Evolutionary conservation across 331 rosid species (phyloP).

Genomic region (Pyrus hybrid): DNA sequence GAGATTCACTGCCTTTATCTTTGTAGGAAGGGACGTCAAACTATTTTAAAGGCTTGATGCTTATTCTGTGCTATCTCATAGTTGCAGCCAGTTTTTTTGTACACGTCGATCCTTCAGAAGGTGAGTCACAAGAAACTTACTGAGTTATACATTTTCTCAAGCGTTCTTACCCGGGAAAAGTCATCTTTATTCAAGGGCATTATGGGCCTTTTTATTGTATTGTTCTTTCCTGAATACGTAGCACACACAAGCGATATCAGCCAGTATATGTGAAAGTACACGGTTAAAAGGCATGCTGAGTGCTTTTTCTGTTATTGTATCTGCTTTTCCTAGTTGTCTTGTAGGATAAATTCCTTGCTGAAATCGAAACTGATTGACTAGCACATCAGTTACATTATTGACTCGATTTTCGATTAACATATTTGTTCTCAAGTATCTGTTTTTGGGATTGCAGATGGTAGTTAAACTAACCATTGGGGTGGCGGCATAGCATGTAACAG

Average conservation of each 20-base stretch:
- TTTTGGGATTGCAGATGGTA: slow-evolving; percentile 11
- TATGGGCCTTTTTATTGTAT: too few relatives aligned
- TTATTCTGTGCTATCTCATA: slow-evolving; percentile 48
- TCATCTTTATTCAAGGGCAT: not conserved
- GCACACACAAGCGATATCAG: not conserved
- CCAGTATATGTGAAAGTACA: not conserved
- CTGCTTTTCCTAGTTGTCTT: not conserved
- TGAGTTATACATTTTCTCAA: not conserved
- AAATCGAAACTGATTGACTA: not conserved
- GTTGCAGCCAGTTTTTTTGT: slow-evolving; percentile 53
- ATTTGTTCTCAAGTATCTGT: not conserved
- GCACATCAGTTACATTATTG: not conserved
- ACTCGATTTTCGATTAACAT: not conserved
- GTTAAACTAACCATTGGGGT: not conserved
- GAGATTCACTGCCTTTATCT: not conserved
- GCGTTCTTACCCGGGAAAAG: not conserved
- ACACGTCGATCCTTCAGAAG: slow-evolving; percentile 37
- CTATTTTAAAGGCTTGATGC: slow-evolving; percentile 57
- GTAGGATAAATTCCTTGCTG: too few relatives aligned
- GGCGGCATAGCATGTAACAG: not conserved
- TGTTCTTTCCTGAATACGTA: too few relatives aligned
- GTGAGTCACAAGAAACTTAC: slow-evolving; percentile 22
- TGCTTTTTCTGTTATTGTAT: not conserved
- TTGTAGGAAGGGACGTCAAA: slow-evolving; percentile 51
- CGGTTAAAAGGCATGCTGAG: not conserved